phyloP scores from a whole-genome alignment of 2,329 filamentous ascomycete species.

The Nemania sp. region DNA sequence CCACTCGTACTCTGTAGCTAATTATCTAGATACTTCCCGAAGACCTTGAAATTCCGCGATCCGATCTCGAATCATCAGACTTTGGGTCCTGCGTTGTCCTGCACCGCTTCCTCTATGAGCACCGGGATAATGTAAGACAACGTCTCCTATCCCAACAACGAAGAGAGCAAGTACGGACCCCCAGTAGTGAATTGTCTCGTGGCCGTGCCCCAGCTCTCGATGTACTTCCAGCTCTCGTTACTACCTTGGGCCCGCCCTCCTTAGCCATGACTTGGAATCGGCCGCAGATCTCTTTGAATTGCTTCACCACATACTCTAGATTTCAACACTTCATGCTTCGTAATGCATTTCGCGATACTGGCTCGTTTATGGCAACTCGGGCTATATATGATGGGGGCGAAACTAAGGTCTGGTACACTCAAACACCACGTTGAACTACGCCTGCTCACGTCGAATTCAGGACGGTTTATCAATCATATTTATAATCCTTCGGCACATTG shows the following conservation, averaged over 20 bases:
- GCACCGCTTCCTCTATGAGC: constrained; percentile 70
- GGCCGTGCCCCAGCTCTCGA: constrained; percentile 61
- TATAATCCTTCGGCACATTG: constrained; percentile 68
- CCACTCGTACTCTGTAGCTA: constrained; percentile 14
- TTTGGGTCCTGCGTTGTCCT: constrained; percentile 72
- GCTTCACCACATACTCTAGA: constrained; percentile 65
- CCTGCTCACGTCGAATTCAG: constrained; percentile 38
- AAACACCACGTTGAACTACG: not conserved
- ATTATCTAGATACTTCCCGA: constrained; percentile 51
- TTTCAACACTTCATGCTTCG: constrained; percentile 75
- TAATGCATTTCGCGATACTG: constrained; percentile 67
- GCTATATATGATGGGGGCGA: constrained; percentile 73
- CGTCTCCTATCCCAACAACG: constrained; percentile 63
- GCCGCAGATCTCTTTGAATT: constrained; percentile 66
- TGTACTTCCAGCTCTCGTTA: constrained; percentile 63
- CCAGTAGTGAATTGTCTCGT: constrained; percentile 54
- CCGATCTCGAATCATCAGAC: constrained; percentile 60
- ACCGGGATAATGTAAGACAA: constrained; percentile 71
- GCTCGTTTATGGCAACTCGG: constrained; percentile 65
- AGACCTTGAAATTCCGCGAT: constrained; percentile 45
- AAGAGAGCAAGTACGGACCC: constrained; percentile 58
- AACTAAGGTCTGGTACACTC: constrained; percentile 57
- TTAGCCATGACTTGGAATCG: constrained; percentile 71
- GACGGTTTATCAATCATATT: constrained; percentile 71
- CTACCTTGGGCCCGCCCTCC: constrained; percentile 68